Percentiles rank a stretch among this genome's conserved stretches.
Evolutionary conservation across 2,329 filamentous ascomycete species (phyloP).

Genomic region (Pseudocercospora cruenta): DNA sequence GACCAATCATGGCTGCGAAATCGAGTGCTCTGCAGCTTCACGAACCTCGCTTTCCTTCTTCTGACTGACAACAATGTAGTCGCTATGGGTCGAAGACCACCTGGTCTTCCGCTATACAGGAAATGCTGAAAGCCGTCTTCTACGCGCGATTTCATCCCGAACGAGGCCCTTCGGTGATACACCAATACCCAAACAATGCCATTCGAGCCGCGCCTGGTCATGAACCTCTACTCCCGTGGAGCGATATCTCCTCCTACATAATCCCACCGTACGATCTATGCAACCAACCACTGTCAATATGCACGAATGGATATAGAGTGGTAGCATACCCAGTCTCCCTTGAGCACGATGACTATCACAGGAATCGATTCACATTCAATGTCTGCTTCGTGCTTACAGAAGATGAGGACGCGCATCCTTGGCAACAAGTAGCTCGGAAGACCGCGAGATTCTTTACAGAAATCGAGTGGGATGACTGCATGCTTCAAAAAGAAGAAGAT

Average conservation of each 20-base stretch:
- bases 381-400: conserved; percentile 82
- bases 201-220: conserved; percentile 25
- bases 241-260: conserved; percentile 85
- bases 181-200: conserved; percentile 35
- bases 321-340: conserved; percentile 90
- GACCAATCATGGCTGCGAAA: background rate
- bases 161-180: conserved; percentile 38
- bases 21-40: background rate
- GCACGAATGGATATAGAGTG: conserved; percentile 74
- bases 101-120: background rate
- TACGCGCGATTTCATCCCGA: conserved; percentile 69
- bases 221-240: conserved; percentile 56
- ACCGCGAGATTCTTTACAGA: conserved; percentile 83
- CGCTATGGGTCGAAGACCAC: background rate
- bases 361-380: conserved; percentile 96
- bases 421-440: conserved; percentile 74
- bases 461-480: conserved; percentile 88
- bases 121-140: conserved; percentile 67
- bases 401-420: conserved; percentile 65
- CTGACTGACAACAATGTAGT: background rate
- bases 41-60: background rate
- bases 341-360: conserved; percentile 72
- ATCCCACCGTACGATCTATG: conserved; percentile 95
- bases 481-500: conserved; percentile 67
- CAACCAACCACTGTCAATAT: conserved; percentile 82